Evolutionary conservation across 2,329 filamentous ascomycete genomes (phyloP).

Genomic region (Dactylellina sp.): DNA sequence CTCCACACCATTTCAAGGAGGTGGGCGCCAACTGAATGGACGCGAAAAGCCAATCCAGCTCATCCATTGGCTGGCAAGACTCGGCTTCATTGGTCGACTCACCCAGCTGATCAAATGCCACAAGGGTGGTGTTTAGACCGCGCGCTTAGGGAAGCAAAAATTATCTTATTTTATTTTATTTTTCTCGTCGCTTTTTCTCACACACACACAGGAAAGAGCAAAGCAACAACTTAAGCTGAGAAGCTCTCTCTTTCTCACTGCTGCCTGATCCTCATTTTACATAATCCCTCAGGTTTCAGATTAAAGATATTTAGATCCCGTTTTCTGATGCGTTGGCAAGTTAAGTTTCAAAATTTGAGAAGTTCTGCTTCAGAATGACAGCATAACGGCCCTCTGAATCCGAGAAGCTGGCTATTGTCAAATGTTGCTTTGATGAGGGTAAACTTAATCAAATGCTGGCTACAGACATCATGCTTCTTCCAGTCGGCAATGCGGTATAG

Average conservation of each 20-base stretch:
- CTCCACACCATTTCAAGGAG: constrained; percentile 56
- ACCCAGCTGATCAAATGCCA: constrained; percentile 54
- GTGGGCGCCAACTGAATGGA: constrained; percentile 57
- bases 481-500: no score
- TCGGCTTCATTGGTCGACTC: constrained; percentile 48
- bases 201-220: constrained; percentile 7
- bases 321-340: constrained; percentile 37
- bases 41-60: constrained; percentile 40
- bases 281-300: constrained; percentile 53
- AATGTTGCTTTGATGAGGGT: background rate
- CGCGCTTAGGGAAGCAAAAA: constrained; percentile 54
- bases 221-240: constrained; percentile 24
- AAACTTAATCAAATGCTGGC: background rate
- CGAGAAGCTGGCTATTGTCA: constrained; percentile 2
- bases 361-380: constrained; percentile 25
- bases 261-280: constrained; percentile 56
- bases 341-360: constrained; percentile 24
- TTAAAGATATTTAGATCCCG: constrained; percentile 40
- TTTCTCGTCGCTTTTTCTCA: background rate
- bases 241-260: constrained; percentile 7
- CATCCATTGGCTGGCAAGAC: constrained; percentile 41
- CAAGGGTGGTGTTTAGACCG: constrained; percentile 52
- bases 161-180: constrained; percentile 30
- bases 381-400: constrained; percentile 16
- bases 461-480: background rate